phyloP scores from a whole-genome alignment of 495 filamentous ascomycete species.

The Entonaema liquescens region DNA sequence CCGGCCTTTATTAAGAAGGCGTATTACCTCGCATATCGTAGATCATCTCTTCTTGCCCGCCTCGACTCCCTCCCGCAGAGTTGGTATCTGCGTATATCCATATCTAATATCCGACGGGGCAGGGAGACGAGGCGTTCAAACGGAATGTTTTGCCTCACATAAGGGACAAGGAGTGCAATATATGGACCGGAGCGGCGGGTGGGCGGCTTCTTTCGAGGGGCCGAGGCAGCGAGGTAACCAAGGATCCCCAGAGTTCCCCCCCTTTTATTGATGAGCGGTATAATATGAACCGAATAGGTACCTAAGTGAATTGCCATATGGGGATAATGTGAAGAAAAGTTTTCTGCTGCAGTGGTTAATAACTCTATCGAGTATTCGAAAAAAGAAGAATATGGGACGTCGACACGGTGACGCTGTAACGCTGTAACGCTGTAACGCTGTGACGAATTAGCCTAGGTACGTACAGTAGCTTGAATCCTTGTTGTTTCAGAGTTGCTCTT shows the following conservation, averaged over 20 bases:
- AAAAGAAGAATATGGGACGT: background rate
- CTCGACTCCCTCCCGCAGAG: background rate
- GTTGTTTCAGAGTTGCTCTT: slow-evolving; percentile 33
- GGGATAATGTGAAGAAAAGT: slow-evolving; percentile 14
- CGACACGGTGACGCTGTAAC: background rate
- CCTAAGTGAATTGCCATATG: slow-evolving; percentile 1
- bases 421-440: slow-evolving; percentile 14
- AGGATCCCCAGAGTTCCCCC: background rate
- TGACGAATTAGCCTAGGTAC: slow-evolving; percentile 20
- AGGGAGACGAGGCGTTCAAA: background rate
- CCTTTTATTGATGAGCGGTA: background rate
- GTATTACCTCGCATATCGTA: slow-evolving; percentile 22
- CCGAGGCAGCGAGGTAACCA: background rate
- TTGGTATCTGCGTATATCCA: background rate
- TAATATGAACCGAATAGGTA: slow-evolving; percentile 2
- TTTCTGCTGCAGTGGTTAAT: background rate
- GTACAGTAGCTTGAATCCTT: slow-evolving; percentile 20
- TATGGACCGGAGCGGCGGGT: slow-evolving; percentile 35
- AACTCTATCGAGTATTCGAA: background rate
- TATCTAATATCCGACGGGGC: background rate
- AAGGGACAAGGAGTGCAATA: slow-evolving; percentile 36
- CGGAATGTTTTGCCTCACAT: slow-evolving; percentile 17
- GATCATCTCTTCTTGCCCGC: background rate
- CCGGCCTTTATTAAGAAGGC: slow-evolving; percentile 10
- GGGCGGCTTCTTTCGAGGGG: background rate